Evolutionary conservation across 768 basidiomycete genomes (phyloP), one percentile per base, ranked within the genome.

Genomic region (Auriscalpium orientale): DNA sequence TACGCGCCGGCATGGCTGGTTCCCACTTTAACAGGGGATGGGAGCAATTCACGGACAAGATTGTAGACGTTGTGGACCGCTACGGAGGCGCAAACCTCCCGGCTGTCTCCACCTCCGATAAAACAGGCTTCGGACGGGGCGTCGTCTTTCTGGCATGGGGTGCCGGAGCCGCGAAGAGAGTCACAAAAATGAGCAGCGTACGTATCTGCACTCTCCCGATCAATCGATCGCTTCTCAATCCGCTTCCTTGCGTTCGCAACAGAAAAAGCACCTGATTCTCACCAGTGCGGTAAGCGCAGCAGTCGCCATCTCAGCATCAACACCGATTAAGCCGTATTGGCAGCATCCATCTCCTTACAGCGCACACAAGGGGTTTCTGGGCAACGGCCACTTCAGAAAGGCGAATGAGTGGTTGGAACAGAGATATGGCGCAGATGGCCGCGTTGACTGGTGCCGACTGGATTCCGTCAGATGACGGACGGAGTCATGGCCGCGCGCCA

Each of bases 71-170:
- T 56, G 85, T 94, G 59, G 80, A 89, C 68, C 81, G 76, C 66
- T 89, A 86, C 70, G 85, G 85, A 56, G 82, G 90, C 61, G 80
- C 87, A 53, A 87, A 85, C 67, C 74, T 90, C 49, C 71, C 56
- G n/a, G 66, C 60, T 53, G 66, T 64, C 18, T 67, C 56, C 46
- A 61, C 66, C 56, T 68, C 75, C 61, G 71, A 70, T 50, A 65
- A 60, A 21, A 72, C 67, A 57, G 87, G 85, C 28, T 66, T 79
- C 53, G 84, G 87, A 57, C 81, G 85, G 5, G 90, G 93, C 46
- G 80, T 87, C 22, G 85, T 86, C 49, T 94, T 98, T 68, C 79
- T 98, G 64, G 90, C 90, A 8, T 97, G 94, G 93, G 94, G 95
- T 9, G 77, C 82, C 8, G 87, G 85, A 77, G 95, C 95, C 20